A percentile compares a stretch with the other conserved stretches of the same genome.
phyloP scores from a whole-genome alignment of 2,329 filamentous ascomycete genomes.

The Hypoxylon rubiginosum region DNA sequence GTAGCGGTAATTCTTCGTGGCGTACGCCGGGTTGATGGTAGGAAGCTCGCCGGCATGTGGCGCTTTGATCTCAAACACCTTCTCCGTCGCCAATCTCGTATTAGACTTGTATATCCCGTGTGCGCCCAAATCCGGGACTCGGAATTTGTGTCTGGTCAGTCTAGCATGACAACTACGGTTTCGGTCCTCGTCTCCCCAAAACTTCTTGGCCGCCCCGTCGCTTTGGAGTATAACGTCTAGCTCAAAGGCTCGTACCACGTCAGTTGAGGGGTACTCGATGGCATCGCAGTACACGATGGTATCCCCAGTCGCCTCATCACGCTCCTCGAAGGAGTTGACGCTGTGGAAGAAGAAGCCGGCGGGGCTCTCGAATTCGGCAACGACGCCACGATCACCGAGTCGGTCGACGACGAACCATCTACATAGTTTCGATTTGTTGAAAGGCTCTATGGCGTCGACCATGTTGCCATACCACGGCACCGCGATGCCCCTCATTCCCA shows the following conservation, averaged over 20 bases:
- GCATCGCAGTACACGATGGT: conserved; percentile 75
- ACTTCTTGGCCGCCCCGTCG: conserved; percentile 60
- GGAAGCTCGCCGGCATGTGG: conserved; percentile 74
- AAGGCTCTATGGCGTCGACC: conserved; percentile 75
- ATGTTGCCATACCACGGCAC: conserved; percentile 77
- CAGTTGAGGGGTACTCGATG: conserved; percentile 72
- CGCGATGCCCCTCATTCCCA: conserved; percentile 68
- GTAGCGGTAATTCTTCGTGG: conserved; percentile 68
- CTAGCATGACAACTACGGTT: conserved; percentile 54
- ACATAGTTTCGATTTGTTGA: conserved; percentile 67
- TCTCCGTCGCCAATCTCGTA: conserved; percentile 26
- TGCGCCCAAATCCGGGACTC: conserved; percentile 47
- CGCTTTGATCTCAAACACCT: conserved; percentile 62
- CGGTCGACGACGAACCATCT: conserved; percentile 84
- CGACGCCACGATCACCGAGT: conserved; percentile 69
- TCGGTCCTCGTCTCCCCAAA: conserved; percentile 58
- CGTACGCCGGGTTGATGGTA: conserved; percentile 71
- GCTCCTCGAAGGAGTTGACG: conserved; percentile 81
- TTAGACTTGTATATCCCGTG: not conserved
- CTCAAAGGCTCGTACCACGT: conserved; percentile 76
- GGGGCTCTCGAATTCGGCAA: conserved; percentile 76
- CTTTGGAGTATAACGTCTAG: conserved; percentile 75
- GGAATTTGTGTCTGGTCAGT: conserved; percentile 61
- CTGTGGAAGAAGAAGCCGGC: conserved; percentile 85
- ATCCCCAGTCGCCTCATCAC: conserved; percentile 52